These are phyloP conservation scores for Lolium perenne DNA, from an alignment of 176 grass and related monocot species.

Conservation along the genomic window DNA sequence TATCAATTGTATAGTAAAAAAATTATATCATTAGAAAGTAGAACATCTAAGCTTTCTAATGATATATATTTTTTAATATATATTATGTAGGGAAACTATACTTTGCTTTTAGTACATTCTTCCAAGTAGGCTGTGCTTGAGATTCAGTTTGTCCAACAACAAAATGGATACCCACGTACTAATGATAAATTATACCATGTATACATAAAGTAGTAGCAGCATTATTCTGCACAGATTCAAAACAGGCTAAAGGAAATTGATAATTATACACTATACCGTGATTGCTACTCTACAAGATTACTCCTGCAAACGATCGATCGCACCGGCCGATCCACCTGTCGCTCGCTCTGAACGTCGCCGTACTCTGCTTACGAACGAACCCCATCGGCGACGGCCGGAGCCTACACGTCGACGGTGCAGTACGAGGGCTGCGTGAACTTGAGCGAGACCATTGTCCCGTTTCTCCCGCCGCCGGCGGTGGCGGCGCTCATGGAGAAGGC, in stretches of 20 bases:
- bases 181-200: background rate
- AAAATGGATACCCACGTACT: background rate
- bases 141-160: background rate
- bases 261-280: background rate
- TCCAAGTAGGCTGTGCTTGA: background rate
- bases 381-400: background rate
- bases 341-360: background rate
- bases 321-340: background rate
- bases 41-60: too few species aligned
- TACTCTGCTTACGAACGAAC: background rate
- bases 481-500: conserved; percentile 46
- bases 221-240: conserved; percentile 54
- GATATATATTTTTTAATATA: too few species aligned
- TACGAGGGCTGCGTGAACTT: conserved; percentile 59
- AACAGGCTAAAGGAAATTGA: background rate
- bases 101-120: background rate
- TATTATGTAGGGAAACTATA: background rate
- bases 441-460: conserved; percentile 43
- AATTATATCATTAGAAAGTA: too few species aligned
- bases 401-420: conserved; percentile 64
- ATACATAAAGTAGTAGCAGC: background rate
- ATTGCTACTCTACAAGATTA: conserved; percentile 37
- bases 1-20: too few species aligned
- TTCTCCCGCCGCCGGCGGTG: background rate
- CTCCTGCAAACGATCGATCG: conserved; percentile 15